A percentile compares a stretch with the other conserved stretches of the same genome.
phyloP scores from a whole-genome alignment of 306 rosid genomes.

The Quercus parvula region DNA sequence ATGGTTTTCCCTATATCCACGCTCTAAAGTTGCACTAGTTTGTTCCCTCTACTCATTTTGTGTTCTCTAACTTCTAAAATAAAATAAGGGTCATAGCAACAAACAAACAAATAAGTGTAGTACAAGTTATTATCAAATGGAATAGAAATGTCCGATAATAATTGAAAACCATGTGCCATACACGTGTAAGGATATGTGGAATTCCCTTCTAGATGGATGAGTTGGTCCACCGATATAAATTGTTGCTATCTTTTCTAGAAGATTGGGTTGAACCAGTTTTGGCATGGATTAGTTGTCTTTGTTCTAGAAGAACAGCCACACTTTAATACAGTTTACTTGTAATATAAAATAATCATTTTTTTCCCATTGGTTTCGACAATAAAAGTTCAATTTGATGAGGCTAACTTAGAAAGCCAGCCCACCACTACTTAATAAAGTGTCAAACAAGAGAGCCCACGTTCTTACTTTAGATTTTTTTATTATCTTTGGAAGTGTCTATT shows the following conservation, averaged over 20 bases:
- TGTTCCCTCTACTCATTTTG: neutral
- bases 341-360: neutral
- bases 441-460: slow-evolving; percentile 16
- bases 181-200: neutral
- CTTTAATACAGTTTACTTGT: neutral
- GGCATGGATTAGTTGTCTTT: neutral
- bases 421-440: slow-evolving; percentile 20
- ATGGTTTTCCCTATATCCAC: neutral
- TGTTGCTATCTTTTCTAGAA: neutral
- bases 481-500: neutral
- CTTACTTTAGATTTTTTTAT: neutral
- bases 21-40: neutral
- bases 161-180: neutral
- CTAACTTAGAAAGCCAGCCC: slow-evolving; percentile 18
- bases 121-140: neutral
- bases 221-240: neutral
- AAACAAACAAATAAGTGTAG: neutral
- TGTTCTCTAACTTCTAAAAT: neutral
- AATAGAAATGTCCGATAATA: neutral
- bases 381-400: neutral
- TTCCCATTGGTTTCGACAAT: neutral
- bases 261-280: neutral
- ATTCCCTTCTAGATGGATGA: neutral
- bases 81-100: too few species aligned
- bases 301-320: slow-evolving; percentile 43